Evolutionary conservation across 495 filamentous ascomycete species (phyloP).

Genomic region (Hypoxylon fuscum): DNA sequence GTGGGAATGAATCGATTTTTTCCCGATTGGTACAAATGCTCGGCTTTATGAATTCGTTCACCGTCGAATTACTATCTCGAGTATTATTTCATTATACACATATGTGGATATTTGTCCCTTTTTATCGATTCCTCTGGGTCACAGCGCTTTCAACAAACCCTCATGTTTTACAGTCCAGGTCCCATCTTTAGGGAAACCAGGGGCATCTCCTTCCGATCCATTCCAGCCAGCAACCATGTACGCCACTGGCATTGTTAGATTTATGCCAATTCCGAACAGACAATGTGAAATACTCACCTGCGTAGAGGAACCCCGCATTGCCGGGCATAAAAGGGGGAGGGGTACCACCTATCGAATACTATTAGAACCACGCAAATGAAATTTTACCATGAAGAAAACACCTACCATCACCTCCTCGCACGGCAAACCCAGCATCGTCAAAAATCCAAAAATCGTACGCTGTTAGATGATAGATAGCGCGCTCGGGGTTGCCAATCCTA

Average conservation of each 20-base stretch:
- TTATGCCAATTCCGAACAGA: neutral
- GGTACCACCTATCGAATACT: constrained; percentile 28
- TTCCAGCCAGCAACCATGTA: constrained; percentile 41
- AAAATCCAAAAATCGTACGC: constrained; percentile 49
- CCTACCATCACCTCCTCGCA: constrained; percentile 45
- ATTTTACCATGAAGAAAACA: neutral
- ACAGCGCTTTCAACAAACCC: constrained; percentile 28
- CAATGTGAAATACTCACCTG: constrained; percentile 20
- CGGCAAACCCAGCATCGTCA: constrained; percentile 53
- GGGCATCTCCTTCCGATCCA: constrained; percentile 30
- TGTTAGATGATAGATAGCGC: constrained; percentile 48
- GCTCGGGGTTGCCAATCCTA: constrained; percentile 44
- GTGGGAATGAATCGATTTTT: neutral
- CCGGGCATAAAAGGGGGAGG: constrained; percentile 41
- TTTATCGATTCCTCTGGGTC: neutral
- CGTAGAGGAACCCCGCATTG: constrained; percentile 42
- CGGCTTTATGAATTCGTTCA: too few relatives aligned
- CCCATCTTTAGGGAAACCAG: constrained; percentile 34
- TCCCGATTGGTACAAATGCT: too few relatives aligned
- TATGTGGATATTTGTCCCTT: neutral
- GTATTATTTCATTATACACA: neutral
- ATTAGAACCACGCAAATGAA: neutral
- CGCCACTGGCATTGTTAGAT: constrained; percentile 21
- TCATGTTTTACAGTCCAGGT: constrained; percentile 28
- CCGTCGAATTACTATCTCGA: too few relatives aligned